Base-by-base conservation (phyloP, 2,329 filamentous ascomycete species). In the Paecilomyces formosus region DNA sequence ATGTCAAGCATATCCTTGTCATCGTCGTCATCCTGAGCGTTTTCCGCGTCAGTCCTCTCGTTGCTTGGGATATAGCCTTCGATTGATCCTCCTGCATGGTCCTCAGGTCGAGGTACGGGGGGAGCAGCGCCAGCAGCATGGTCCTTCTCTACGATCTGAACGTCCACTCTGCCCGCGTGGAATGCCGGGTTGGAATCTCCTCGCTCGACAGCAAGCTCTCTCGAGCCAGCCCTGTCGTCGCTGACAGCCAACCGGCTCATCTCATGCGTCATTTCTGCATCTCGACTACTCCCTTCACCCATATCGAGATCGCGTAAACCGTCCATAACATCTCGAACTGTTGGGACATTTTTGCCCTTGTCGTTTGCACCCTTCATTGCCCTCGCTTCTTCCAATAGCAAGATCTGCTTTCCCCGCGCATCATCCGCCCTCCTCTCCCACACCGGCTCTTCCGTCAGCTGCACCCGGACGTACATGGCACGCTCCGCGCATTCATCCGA, bases 401-500 rank as follows among this genome's bases (percentile, higher is more conserved):
- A 81, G 61, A 91, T 83, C 51, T 79, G 71, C 49, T 81, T 79
- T 1, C 77, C 76, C 30, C 81, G 64, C 11, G 60, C 58, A 54
- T 69, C 70, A 28, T 65, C 81, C 3, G 83, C 85, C 4, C 82
- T 83, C 56, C 92, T 82, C 73, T 94, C 85, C 91, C 92, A 96
- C 0, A 89, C 90, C 0, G 92, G 90, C 62, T 88, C 87, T 69
- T 94, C 89, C 63, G 84, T 88, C 45, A 97, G 82, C 79, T 99
- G 94, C 24, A 95, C 89, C 68, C 92, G 90, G 65, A 97, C 81
- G 73, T 92, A 96, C 64, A 96, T 79, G 2, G 90, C 92, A 54
- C 90, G 82, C 63, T 85, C 84, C 1, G 89, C 89, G 75, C 94
- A 99, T 45, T 81, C 81, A 57, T 87, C 81, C 0, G 87, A 90